A percentile compares a stretch with the other conserved stretches of the same genome.
Evolutionary conservation across 441 rosid genomes (phyloP).

Genomic region (Hura crepitans): DNA sequence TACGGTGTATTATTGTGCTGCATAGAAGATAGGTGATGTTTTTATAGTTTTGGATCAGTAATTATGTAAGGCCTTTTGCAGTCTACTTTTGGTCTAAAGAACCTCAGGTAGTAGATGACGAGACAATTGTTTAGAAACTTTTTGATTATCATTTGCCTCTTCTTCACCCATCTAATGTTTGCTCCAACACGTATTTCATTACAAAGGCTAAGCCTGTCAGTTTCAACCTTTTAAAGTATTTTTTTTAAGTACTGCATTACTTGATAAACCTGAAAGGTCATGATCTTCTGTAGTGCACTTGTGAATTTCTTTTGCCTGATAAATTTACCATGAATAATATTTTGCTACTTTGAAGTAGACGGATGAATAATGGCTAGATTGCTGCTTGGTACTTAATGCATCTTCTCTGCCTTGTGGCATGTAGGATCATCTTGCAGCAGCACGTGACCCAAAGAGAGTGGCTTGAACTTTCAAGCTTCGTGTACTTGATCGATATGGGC

Average conservation of each 20-base stretch:
- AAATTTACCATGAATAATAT: no score
- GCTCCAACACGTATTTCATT: not conserved
- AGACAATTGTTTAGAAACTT: not conserved
- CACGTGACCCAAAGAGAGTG: conserved; percentile 73
- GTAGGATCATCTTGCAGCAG: conserved; percentile 85
- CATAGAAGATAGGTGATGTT: not conserved
- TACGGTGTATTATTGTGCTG: no score
- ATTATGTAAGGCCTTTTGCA: not conserved
- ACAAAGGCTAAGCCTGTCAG: not conserved
- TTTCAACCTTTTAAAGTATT: not conserved
- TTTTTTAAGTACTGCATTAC: no score
- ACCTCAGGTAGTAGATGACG: not conserved
- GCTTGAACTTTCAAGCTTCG: conserved; percentile 27
- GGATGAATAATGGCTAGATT: conserved; percentile 5
- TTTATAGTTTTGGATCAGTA: no score
- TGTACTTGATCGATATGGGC: conserved; percentile 4
- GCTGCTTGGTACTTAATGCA: not conserved
- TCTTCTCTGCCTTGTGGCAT: conserved; percentile 24
- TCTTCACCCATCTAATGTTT: not conserved
- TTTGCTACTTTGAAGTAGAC: not conserved
- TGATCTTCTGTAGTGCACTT: not conserved
- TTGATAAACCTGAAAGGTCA: no score
- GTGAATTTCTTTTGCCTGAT: not conserved
- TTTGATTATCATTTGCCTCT: not conserved
- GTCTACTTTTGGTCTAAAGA: not conserved